phyloP scores from a whole-genome alignment of 306 rosid genomes.

The Prunus davidiana region DNA sequence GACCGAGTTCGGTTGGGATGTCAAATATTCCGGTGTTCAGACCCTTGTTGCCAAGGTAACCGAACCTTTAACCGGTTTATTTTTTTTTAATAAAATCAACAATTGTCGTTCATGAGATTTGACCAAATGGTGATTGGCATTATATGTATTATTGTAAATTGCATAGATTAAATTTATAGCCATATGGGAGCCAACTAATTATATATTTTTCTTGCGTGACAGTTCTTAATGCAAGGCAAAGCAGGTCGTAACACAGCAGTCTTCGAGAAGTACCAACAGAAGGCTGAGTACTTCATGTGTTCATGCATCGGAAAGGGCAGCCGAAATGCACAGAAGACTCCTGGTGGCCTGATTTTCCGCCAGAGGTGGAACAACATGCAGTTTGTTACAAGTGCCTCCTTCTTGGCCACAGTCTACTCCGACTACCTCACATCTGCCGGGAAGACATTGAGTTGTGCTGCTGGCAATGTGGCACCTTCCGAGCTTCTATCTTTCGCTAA shows the following conservation, averaged over 20 bases:
- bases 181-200: not conserved
- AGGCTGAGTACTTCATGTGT: constrained; percentile 87
- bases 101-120: not conserved
- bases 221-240: constrained; percentile 88
- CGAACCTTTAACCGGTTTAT: no score
- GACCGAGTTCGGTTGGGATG: constrained; percentile 96
- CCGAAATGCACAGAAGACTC: constrained; percentile 72
- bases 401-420: constrained; percentile 78
- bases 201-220: constrained; percentile 4
- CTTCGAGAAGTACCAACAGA: constrained; percentile 58
- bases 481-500: constrained; percentile 71
- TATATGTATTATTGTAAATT: not conserved
- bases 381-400: constrained; percentile 82
- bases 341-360: constrained; percentile 85
- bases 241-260: constrained; percentile 63
- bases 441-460: constrained; percentile 45
- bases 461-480: constrained; percentile 60
- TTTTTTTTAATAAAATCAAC: not conserved
- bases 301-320: constrained; percentile 68
- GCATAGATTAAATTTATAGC: not conserved
- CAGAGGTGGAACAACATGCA: constrained; percentile 98
- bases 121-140: not conserved
- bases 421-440: constrained; percentile 74
- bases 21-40: constrained; percentile 87
- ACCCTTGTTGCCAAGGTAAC: constrained; percentile 82